A percentile compares a stretch with the other conserved stretches of the same genome.
phyloP scores from a whole-genome alignment of 768 basidiomycete species.

The Tephrocybe sp. region DNA sequence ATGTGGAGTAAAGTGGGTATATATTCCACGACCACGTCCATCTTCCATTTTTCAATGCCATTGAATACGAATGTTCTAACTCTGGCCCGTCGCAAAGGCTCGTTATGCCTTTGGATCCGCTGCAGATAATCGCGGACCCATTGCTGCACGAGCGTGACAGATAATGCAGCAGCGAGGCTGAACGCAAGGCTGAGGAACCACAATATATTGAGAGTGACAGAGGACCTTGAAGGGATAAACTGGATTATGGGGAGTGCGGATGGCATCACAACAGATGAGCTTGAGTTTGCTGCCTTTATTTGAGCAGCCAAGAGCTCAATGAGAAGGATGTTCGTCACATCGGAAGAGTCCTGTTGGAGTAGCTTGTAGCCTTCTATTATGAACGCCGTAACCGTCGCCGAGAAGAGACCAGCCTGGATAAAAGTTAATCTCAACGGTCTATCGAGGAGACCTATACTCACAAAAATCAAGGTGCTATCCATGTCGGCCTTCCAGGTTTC shows the following conservation, averaged over 20 bases:
- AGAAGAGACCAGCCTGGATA: constrained; percentile 39
- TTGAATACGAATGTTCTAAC: constrained; percentile 1
- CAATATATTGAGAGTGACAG: constrained; percentile 25
- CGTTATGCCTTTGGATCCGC: background rate
- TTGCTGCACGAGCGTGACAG: constrained; percentile 26
- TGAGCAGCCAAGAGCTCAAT: constrained; percentile 14
- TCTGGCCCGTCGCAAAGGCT: background rate
- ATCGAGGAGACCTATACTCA: background rate
- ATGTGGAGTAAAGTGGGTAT: constrained; percentile 1
- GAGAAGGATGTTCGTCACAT: constrained; percentile 25
- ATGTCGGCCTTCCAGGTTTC: constrained; percentile 3
- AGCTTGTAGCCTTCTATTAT: constrained; percentile 32
- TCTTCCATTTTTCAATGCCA: background rate
- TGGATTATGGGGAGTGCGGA: background rate
- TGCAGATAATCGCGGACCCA: constrained; percentile 4
- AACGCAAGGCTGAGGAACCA: no score
- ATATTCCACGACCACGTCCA: background rate
- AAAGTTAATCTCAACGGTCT: no score
- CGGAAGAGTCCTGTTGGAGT: constrained; percentile 28
- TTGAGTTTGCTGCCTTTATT: constrained; percentile 2
- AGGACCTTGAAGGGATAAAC: constrained; percentile 17
- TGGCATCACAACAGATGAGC: background rate
- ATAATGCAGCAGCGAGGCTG: constrained; percentile 24
- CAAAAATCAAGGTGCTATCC: constrained; percentile 1
- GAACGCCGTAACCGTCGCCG: constrained; percentile 37